Evolutionary conservation across 2,329 filamentous ascomycete genomes (phyloP).

Genomic region (Escovopsis sp.): DNA sequence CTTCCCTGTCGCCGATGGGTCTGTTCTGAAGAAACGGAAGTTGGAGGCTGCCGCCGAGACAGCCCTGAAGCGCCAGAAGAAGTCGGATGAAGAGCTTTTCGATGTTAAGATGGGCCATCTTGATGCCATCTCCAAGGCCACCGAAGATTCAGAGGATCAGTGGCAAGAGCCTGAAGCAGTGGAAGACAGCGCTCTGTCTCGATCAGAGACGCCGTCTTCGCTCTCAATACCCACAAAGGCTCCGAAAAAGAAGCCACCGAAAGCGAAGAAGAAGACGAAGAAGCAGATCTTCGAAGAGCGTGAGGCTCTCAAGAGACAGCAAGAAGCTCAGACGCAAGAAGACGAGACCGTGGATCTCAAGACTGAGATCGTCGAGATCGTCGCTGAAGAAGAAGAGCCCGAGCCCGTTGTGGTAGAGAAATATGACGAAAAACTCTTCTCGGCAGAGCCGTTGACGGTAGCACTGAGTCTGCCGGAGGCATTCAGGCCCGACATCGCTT

Average conservation of each 20-base stretch:
- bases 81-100: slow-evolving; percentile 66
- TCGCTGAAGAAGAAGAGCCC: slow-evolving; percentile 9
- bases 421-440: slow-evolving; percentile 32
- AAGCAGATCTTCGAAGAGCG: slow-evolving; percentile 60
- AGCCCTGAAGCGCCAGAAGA: slow-evolving; percentile 67
- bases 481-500: slow-evolving; percentile 30
- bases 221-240: slow-evolving; percentile 25
- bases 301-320: slow-evolving; percentile 43
- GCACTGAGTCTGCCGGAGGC: slow-evolving; percentile 31
- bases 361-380: slow-evolving; percentile 17
- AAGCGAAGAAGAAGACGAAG: slow-evolving; percentile 62
- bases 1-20: slow-evolving; percentile 46
- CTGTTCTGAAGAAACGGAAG: slow-evolving; percentile 54
- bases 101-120: slow-evolving; percentile 43
- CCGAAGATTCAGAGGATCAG: slow-evolving; percentile 35
- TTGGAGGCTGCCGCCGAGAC: slow-evolving; percentile 50
- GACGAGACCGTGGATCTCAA: slow-evolving; percentile 26
- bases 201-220: slow-evolving; percentile 32
- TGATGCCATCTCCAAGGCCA: slow-evolving; percentile 32
- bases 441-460: slow-evolving; percentile 28
- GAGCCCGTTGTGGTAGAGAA: slow-evolving; percentile 34
- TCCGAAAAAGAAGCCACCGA: slow-evolving; percentile 41
- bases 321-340: slow-evolving; percentile 29
- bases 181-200: slow-evolving; percentile 27
- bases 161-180: slow-evolving; percentile 31